Conservation (phyloP, 139 green algal species). For the Chlorokybus atmophyticus region DNA sequence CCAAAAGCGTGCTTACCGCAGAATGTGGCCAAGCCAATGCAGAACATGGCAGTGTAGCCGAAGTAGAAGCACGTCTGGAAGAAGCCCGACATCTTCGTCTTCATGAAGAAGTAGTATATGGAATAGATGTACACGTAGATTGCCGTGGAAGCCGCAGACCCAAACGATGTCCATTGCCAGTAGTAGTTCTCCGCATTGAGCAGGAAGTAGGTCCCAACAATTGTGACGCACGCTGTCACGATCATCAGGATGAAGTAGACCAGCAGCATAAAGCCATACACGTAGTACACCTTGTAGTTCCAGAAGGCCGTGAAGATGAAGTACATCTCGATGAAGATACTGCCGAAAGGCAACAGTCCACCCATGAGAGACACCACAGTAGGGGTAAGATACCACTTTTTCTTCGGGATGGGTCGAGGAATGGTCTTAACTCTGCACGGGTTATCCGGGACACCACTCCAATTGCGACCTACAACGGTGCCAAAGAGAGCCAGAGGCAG, state of each 20-base stretch:
- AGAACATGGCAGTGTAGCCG: conserved; percentile 91
- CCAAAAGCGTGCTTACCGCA: conserved; percentile 39
- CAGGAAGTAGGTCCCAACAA: conserved; percentile 95
- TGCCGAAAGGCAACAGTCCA: conserved; percentile 87
- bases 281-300: conserved; percentile 96
- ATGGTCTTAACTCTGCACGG: conserved; percentile 71
- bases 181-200: conserved; percentile 98
- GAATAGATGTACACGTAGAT: conserved; percentile 88
- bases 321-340: conserved; percentile 99
- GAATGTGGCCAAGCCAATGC: conserved; percentile 56
- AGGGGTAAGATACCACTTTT: conserved; percentile 78
- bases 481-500: conserved; percentile 82
- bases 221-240: conserved; percentile 74
- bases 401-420: conserved; percentile 73
- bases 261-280: conserved; percentile 96
- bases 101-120: conserved; percentile 80
- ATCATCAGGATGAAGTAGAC: conserved; percentile 87
- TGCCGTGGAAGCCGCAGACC: conserved; percentile 56
- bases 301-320: conserved; percentile 94
- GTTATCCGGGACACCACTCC: conserved; percentile 38
- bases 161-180: conserved; percentile 92
- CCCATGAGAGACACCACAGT: conserved; percentile 51
- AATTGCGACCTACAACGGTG: conserved; percentile 53
- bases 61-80: conserved; percentile 97
- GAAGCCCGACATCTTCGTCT: conserved; percentile 95